Percentiles rank a stretch among this genome's conserved stretches.
Conservation (phyloP, 371 early-diverging fungal genomes). For the Dinochytrium kinnereticum region DNA sequence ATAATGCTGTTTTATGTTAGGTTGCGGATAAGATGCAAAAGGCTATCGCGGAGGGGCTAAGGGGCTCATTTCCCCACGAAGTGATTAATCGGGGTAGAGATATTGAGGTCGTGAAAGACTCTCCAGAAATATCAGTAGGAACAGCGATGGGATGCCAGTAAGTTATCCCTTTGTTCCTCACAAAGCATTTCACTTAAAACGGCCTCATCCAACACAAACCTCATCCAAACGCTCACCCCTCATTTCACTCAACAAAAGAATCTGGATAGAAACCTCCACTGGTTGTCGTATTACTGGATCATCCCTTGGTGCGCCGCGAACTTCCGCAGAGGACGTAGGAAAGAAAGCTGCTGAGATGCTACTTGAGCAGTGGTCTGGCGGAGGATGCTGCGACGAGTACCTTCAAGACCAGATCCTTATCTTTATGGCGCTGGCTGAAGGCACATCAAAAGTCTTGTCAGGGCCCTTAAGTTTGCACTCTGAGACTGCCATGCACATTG, state of each 20-base stretch:
- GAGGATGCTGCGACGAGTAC: conserved; percentile 54
- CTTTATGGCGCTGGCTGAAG: conserved; percentile 49
- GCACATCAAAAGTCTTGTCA: conserved; percentile 35
- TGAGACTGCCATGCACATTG: conserved; percentile 18
- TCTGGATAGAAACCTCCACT: conserved; percentile 35
- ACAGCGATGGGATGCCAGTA: conserved; percentile 18
- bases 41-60: background rate
- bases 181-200: too few relatives aligned
- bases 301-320: conserved; percentile 8
- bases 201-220: too few relatives aligned
- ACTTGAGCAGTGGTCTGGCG: conserved; percentile 30
- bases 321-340: conserved; percentile 17
- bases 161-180: background rate
- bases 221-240: too few relatives aligned
- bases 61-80: background rate
- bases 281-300: conserved; percentile 43
- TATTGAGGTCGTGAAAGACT: conserved; percentile 16
- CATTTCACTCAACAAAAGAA: too few relatives aligned
- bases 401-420: conserved; percentile 51
- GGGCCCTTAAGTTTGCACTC: conserved; percentile 33
- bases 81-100: conserved; percentile 18
- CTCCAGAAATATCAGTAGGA: conserved; percentile 2
- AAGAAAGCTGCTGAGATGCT: conserved; percentile 34
- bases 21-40: background rate
- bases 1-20: background rate